These are phyloP conservation scores for Beta vulgaris DNA, from an alignment of 148 eudicot species.

Conservation along the genomic window DNA sequence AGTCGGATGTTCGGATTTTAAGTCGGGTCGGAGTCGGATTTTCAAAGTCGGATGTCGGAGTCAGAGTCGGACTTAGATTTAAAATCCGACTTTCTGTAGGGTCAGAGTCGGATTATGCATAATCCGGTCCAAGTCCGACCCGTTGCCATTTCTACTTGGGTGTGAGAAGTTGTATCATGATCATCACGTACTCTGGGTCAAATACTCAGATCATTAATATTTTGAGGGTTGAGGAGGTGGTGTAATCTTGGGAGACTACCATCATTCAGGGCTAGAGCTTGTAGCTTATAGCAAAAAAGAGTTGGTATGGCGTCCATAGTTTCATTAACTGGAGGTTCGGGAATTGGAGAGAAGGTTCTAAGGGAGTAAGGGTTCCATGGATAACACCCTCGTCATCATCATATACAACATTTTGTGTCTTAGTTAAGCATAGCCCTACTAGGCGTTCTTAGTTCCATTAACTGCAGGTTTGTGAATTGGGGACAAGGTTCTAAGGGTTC, in stretches of 20 bases:
- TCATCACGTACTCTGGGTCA: no score
- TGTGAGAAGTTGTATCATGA: no score
- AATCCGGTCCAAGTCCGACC: no score
- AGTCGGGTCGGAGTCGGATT: no score
- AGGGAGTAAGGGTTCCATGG: not conserved
- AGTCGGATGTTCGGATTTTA: no score
- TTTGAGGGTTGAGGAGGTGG: not conserved
- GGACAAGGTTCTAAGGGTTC: not conserved
- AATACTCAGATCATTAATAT: no score
- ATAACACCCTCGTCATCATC: not conserved
- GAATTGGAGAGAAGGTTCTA: not conserved
- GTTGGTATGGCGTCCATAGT: not conserved
- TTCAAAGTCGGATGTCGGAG: no score
- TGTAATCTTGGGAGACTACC: not conserved
- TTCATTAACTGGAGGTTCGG: not conserved
- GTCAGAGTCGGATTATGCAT: no score
- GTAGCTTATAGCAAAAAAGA: not conserved
- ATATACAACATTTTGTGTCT: not conserved
- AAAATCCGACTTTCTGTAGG: no score
- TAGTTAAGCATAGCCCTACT: not conserved
- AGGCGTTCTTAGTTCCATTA: no score
- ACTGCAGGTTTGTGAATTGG: not conserved
- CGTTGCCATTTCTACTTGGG: no score
- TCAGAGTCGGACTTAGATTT: no score
- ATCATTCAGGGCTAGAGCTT: not conserved